These are phyloP conservation scores for Pseudocercospora musae DNA, from an alignment of 2,329 filamentous ascomycete genomes.

Conservation along the genomic window DNA sequence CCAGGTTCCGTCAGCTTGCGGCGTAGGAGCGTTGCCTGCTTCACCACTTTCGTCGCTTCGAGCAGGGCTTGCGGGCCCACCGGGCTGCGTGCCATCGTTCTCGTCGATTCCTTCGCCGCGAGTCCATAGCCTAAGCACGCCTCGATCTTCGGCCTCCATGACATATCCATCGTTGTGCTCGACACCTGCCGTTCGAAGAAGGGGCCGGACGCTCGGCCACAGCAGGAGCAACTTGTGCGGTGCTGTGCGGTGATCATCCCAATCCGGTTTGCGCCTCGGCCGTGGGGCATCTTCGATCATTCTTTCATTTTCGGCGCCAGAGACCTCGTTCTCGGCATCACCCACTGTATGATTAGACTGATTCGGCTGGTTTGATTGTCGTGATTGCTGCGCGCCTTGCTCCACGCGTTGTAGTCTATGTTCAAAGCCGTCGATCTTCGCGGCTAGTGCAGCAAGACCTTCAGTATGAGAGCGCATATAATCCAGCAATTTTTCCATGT, in stretches of 20 bases:
- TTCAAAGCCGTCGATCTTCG: conserved; percentile 29
- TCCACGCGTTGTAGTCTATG: conserved; percentile 28
- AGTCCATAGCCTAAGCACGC: conserved; percentile 37
- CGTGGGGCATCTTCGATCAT: conserved; percentile 26
- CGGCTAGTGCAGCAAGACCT: conserved; percentile 27
- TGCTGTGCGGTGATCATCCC: conserved; percentile 84
- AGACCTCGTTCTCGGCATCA: conserved; percentile 11
- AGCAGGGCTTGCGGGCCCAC: conserved; percentile 40
- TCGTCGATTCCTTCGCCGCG: conserved; percentile 41
- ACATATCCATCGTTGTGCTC: conserved; percentile 35
- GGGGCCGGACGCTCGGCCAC: conserved; percentile 52
- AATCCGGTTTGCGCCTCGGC: conserved; percentile 59
- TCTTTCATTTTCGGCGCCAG: conserved; percentile 1
- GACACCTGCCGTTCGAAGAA: conserved; percentile 31
- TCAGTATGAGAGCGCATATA: conserved; percentile 41
- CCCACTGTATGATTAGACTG: conserved; percentile 5
- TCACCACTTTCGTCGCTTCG: conserved; percentile 38
- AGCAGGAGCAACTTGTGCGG: conserved; percentile 72
- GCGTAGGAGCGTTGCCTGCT: conserved; percentile 35
- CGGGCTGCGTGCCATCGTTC: conserved; percentile 32
- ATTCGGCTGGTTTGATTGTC: conserved; percentile 6
- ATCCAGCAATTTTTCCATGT: conserved; percentile 49
- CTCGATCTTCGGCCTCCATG: conserved; percentile 38
- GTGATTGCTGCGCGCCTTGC: conserved; percentile 14
- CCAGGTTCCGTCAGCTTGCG: conserved; percentile 49